Conservation (phyloP, 148 eudicot species). For the Dysphania ambrosioides region DNA sequence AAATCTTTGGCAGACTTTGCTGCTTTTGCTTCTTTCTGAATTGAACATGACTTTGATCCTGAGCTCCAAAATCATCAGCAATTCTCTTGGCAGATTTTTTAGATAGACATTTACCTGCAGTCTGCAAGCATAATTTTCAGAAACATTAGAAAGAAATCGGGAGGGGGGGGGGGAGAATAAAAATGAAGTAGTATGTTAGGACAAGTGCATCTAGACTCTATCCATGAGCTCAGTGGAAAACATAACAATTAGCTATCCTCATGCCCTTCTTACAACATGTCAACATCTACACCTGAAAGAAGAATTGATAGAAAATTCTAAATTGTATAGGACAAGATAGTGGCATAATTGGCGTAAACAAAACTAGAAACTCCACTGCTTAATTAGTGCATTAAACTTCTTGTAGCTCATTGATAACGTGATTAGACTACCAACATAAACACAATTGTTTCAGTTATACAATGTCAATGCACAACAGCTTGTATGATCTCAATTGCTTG, state of each 20-base stretch:
- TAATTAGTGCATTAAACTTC: neutral
- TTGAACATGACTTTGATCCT: constrained; percentile 21
- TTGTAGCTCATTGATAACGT: neutral
- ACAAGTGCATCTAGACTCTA: neutral
- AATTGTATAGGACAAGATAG: neutral
- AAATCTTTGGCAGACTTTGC: constrained; percentile 19
- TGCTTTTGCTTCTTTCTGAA: constrained; percentile 56
- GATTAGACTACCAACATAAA: neutral
- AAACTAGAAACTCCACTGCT: neutral
- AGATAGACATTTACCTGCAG: constrained; percentile 19
- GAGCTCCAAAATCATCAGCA: constrained; percentile 12
- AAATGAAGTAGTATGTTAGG: neutral
- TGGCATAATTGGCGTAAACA: neutral
- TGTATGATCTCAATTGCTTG: neutral
- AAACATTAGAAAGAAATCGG: neutral
- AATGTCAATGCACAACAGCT: neutral
- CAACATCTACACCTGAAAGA: neutral
- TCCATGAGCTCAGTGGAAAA: neutral
- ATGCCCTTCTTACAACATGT: neutral
- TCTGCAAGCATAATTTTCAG: constrained; percentile 18
- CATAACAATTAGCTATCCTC: neutral
- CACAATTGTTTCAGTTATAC: neutral
- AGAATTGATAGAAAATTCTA: neutral
- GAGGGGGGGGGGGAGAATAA: neutral
- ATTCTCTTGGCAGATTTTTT: constrained; percentile 34